Conservation (phyloP, 139 green algal species). For the Closterium sp. region DNA sequence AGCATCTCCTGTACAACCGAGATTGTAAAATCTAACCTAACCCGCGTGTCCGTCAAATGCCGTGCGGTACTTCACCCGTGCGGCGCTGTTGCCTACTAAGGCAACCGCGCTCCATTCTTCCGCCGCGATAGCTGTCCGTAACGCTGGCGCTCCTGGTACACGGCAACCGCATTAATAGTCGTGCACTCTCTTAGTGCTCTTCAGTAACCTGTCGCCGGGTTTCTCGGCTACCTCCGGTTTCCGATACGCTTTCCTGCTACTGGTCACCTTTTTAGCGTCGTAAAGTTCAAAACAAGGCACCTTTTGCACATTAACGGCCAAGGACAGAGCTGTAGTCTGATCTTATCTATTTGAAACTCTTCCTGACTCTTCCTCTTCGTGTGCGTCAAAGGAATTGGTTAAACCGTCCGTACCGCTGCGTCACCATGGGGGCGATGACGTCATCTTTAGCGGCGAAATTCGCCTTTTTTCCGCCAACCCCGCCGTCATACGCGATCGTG, state of each 20-base stretch:
- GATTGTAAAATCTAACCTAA: background rate
- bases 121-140: background rate
- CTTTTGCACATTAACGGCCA: background rate
- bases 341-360: background rate
- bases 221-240: background rate
- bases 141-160: background rate
- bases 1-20: background rate
- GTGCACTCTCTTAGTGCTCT: no score
- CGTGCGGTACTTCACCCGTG: background rate
- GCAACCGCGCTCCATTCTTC: background rate
- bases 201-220: no score
- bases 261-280: background rate
- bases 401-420: background rate
- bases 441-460: constrained; percentile 50
- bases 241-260: background rate
- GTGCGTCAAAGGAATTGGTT: background rate
- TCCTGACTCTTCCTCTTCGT: background rate
- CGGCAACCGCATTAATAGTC: background rate
- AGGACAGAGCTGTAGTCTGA: background rate
- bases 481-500: constrained; percentile 69
- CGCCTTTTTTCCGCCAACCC: constrained; percentile 81
- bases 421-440: constrained; percentile 40
- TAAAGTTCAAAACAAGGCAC: background rate
- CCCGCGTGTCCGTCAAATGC: background rate
- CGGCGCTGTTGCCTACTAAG: background rate